phyloP scores from a whole-genome alignment of 2,329 filamentous ascomycete genomes.

The Fusarium sp. region DNA sequence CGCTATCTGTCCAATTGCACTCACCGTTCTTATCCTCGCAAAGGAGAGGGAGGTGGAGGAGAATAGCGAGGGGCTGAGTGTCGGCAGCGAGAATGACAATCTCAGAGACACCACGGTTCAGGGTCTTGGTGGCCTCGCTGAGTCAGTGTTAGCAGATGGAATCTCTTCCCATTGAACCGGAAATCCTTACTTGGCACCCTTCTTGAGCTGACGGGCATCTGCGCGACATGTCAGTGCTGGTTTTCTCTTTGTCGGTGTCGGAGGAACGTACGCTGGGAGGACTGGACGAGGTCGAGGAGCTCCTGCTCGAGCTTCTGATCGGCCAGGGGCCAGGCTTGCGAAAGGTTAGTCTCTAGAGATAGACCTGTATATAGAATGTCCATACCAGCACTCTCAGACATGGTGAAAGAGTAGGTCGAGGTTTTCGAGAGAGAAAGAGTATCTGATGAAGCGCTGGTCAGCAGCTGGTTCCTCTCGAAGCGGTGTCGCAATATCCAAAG shows the following conservation, averaged over 20 bases:
- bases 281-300: slow-evolving; percentile 82
- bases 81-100: slow-evolving; percentile 90
- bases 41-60: slow-evolving; percentile 87
- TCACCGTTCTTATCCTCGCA: slow-evolving; percentile 76
- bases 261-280: slow-evolving; percentile 58
- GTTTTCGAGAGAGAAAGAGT: slow-evolving; percentile 26
- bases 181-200: slow-evolving; percentile 69
- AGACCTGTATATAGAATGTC: background rate
- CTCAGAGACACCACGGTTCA: slow-evolving; percentile 90
- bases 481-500: background rate
- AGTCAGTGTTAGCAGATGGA: slow-evolving; percentile 3
- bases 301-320: slow-evolving; percentile 78
- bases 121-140: slow-evolving; percentile 72
- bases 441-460: slow-evolving; percentile 24
- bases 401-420: slow-evolving; percentile 29
- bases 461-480: slow-evolving; percentile 1
- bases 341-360: slow-evolving; percentile 28
- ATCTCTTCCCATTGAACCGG: background rate
- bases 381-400: slow-evolving; percentile 45
- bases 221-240: slow-evolving; percentile 1
- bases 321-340: slow-evolving; percentile 72
- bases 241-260: background rate
- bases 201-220: slow-evolving; percentile 80
- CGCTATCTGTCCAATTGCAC: slow-evolving; percentile 4
- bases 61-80: slow-evolving; percentile 83